Base-by-base conservation (phyloP, 768 basidiomycete genomes). In the Phanerochaete carnosa region DNA sequence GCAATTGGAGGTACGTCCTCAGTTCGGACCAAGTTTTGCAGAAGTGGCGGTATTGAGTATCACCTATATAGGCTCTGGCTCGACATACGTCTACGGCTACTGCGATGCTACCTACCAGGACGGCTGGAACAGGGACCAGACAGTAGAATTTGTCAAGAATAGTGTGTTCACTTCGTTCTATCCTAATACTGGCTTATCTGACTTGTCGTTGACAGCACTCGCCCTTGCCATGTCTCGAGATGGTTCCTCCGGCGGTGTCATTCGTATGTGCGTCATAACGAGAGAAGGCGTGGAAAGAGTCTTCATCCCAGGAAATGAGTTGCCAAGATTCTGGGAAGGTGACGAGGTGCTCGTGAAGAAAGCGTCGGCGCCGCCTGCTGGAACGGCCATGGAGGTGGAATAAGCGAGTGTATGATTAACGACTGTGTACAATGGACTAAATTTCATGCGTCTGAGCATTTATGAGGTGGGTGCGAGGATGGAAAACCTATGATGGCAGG, bases 31-130 rank as follows among this genome's bases (percentile, higher is more conserved):
- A 28, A 26, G 16, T 55, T 32, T 22, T 8, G 32, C 2, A 22
- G 12, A 32, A 15, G 5, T 2, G 28, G 12, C 5, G 47, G 5
- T 52, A 45, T 22, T 45, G 6, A 50, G 46, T 19, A 9, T 29
- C 16, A 19, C 3, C 29, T 23, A 23, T 26, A 29, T 65, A 94
- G 91, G 94, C 26, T 96, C 94, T 54, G 97, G 97, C 8, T 97
- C 95, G 37, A 94, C 95, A 8, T 99, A 98, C 72, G 94, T 98
- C 12, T 99, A 98, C 70, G 97, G 96, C 55, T 98, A 98, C 77
- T 98, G 97, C 68, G 97, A 99, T 73, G 94, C 97, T n/a, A 98
- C 95, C 28, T 99, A 90, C 72, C 77, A 87, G 74, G 95, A 98
- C 29, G 93, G 91, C 16, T 96, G 93, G 95, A 86, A 84, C 7